Evolutionary conservation across 2,329 filamentous ascomycete species (phyloP).

Genomic region (Penicillium psychrosexuale): DNA sequence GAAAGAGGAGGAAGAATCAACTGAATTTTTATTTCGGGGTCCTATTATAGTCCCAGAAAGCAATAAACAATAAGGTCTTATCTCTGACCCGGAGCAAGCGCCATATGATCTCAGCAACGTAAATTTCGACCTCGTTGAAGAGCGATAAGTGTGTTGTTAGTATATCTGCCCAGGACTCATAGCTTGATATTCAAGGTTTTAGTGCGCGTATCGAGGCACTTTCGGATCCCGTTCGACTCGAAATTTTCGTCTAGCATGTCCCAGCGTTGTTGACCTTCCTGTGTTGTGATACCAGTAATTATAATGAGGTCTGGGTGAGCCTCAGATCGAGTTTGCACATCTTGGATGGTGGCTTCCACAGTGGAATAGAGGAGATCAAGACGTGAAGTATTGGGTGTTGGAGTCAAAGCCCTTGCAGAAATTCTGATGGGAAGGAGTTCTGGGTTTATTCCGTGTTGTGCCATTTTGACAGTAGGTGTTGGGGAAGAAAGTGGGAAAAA

Average conservation of each 20-base stretch:
- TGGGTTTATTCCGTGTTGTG: neutral
- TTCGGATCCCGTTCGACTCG: neutral
- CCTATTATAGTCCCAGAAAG: neutral
- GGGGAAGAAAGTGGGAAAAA: neutral
- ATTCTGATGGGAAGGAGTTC: neutral
- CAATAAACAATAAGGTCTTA: neutral
- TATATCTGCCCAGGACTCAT: neutral
- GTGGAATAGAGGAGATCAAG: neutral
- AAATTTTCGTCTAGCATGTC: neutral
- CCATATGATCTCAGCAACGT: neutral
- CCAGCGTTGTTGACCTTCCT: neutral
- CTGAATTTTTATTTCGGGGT: neutral
- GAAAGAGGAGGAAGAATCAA: neutral
- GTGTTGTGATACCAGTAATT: neutral
- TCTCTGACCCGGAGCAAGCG: neutral
- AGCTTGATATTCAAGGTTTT: neutral
- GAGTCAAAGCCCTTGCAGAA: neutral
- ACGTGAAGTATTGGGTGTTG: neutral
- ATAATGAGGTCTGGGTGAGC: neutral
- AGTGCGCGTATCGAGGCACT: neutral
- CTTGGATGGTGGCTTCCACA: neutral
- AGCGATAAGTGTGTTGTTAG: neutral
- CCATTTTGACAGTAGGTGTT: neutral
- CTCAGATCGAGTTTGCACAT: neutral
- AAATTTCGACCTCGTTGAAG: neutral